Evolutionary conservation across 306 rosid genomes (phyloP).

Genomic region (Trichosanthes truncata): DNA sequence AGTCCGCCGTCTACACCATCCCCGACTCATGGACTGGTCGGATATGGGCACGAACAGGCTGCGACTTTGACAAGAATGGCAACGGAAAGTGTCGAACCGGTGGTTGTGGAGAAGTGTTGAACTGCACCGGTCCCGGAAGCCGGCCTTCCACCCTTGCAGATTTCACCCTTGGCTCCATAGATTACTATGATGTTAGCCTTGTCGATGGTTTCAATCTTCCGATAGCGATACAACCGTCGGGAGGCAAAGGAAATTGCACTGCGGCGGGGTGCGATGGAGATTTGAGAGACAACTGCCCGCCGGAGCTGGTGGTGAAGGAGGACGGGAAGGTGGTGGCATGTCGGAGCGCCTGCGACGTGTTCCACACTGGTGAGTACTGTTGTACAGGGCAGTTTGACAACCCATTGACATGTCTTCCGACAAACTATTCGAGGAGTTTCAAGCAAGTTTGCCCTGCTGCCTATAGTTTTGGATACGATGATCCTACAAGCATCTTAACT

Average conservation of each 20-base stretch:
- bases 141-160: slow-evolving; percentile 48
- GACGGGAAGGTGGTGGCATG: slow-evolving; percentile 34
- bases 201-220: slow-evolving; percentile 70
- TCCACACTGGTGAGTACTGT: slow-evolving; percentile 43
- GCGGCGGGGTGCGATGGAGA: slow-evolving; percentile 17
- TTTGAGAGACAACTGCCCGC: slow-evolving; percentile 42
- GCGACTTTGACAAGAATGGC: slow-evolving; percentile 43
- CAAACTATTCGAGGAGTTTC: slow-evolving; percentile 44
- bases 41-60: slow-evolving; percentile 57
- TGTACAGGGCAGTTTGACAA: slow-evolving; percentile 41
- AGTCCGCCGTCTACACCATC: neutral
- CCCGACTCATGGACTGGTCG: slow-evolving; percentile 25
- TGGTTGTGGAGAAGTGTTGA: slow-evolving; percentile 33
- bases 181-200: slow-evolving; percentile 53
- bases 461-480: slow-evolving; percentile 3
- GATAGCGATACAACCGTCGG: slow-evolving; percentile 26
- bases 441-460: slow-evolving; percentile 16
- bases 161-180: slow-evolving; percentile 32
- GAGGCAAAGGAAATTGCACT: neutral
- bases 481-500: slow-evolving; percentile 17
- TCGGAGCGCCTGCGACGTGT: slow-evolving; percentile 41
- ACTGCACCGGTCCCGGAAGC: slow-evolving; percentile 36
- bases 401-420: slow-evolving; percentile 33
- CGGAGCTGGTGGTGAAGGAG: slow-evolving; percentile 14
- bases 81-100: slow-evolving; percentile 52